These are phyloP conservation scores for Nothomitra cinnamomea DNA, from an alignment of 2,329 filamentous ascomycete species.

Conservation along the genomic window DNA sequence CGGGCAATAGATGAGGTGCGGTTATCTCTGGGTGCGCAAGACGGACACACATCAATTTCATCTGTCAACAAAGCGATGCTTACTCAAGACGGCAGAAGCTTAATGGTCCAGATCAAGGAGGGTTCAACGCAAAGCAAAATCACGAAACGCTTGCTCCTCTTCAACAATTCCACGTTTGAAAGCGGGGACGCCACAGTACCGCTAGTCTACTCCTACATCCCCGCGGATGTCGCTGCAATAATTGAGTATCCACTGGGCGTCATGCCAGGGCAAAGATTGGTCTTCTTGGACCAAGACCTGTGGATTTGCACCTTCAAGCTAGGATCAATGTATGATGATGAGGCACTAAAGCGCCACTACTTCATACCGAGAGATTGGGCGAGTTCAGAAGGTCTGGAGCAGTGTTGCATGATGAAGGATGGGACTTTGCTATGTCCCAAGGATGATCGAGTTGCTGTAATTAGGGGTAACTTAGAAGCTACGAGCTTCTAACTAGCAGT, in stretches of 20 bases:
- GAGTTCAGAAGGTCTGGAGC: slow-evolving; percentile 11
- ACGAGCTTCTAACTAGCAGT: too few species aligned
- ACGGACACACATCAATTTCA: too few species aligned
- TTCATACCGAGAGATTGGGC: slow-evolving; percentile 18
- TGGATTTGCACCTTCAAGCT: neutral
- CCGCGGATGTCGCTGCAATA: neutral
- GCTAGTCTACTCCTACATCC: too few species aligned
- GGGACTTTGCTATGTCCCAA: slow-evolving; percentile 15
- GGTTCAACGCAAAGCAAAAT: neutral
- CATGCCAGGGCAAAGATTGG: neutral
- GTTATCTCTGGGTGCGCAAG: too few species aligned
- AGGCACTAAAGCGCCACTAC: slow-evolving; percentile 10
- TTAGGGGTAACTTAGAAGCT: slow-evolving; percentile 3
- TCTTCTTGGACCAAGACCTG: neutral
- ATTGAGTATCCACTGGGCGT: neutral
- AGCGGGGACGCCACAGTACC: too few species aligned
- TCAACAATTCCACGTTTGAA: too few species aligned
- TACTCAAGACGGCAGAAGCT: neutral
- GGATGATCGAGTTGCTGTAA: slow-evolving; percentile 15
- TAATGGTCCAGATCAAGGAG: slow-evolving; percentile 1
- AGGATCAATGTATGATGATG: neutral
- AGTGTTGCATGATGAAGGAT: slow-evolving; percentile 7
- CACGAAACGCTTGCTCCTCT: neutral
- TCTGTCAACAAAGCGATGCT: neutral
- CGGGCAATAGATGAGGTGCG: too few species aligned